phyloP scores from a whole-genome alignment of 2,329 filamentous ascomycete genomes.

The Fusarium decemcellulare region DNA sequence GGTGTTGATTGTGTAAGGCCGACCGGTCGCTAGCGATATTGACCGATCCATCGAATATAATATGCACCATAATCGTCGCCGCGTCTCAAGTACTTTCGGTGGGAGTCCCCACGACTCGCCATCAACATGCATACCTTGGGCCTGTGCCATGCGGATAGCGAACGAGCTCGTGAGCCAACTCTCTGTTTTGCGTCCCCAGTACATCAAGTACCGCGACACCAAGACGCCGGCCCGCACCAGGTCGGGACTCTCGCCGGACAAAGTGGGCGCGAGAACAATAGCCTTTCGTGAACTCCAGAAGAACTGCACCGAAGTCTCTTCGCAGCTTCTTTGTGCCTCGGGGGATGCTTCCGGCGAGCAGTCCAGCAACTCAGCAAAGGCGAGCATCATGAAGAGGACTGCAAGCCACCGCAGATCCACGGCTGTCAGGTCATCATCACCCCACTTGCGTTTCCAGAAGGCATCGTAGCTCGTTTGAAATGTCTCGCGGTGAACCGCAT shows the following conservation, averaged over 20 bases:
- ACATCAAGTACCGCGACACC: conserved; percentile 1
- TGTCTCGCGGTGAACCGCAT: not conserved
- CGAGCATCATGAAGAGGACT: conserved; percentile 5
- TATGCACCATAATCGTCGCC: not conserved
- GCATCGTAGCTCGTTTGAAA: conserved; percentile 1
- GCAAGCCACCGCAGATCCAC: conserved; percentile 1
- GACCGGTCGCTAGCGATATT: not conserved
- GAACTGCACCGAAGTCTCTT: conserved; percentile 2
- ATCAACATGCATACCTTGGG: not conserved
- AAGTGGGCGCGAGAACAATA: not conserved
- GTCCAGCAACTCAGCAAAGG: not conserved
- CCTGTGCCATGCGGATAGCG: not conserved
- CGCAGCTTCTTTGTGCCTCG: not conserved
- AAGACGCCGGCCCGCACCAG: not conserved
- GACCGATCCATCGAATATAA: not conserved
- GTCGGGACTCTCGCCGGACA: not conserved
- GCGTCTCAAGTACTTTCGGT: not conserved
- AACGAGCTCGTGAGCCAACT: not conserved
- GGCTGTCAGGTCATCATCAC: not conserved
- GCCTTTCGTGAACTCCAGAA: conserved; percentile 1
- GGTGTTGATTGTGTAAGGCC: not conserved
- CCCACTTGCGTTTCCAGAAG: not conserved
- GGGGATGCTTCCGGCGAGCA: not conserved
- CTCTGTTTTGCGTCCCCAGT: conserved; percentile 1
- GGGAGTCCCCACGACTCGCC: not conserved